Percentiles rank a stretch among this genome's conserved stretches.
Evolutionary conservation across 345 rosid genomes (phyloP).

Genomic region (Linum trigynum): DNA sequence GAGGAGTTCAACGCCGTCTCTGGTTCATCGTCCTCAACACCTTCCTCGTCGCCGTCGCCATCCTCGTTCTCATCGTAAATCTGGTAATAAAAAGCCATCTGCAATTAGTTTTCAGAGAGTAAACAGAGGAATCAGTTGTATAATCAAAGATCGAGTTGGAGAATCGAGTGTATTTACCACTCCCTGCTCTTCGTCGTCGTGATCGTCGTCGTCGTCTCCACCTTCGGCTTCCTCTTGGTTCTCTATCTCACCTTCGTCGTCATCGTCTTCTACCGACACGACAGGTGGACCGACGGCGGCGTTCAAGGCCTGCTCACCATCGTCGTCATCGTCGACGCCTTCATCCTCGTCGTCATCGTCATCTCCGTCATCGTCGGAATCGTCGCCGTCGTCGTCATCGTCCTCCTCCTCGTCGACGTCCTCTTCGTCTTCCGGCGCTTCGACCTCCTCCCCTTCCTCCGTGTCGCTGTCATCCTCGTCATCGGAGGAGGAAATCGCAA

Average conservation of each 20-base stretch:
- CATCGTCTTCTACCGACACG: neutral
- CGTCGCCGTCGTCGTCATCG: conserved; percentile 32
- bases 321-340: neutral
- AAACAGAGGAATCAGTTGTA: no score
- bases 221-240: neutral
- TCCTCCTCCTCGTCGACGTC: conserved; percentile 35
- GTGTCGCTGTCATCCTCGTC: conserved; percentile 12
- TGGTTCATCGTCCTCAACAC: conserved; percentile 39
- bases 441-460: conserved; percentile 14
- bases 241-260: neutral
- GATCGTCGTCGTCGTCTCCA: neutral
- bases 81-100: neutral
- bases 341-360: neutral
- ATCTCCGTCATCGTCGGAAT: neutral
- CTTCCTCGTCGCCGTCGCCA: conserved; percentile 15
- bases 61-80: neutral
- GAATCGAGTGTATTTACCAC: neutral
- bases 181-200: neutral
- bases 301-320: neutral
- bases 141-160: neutral
- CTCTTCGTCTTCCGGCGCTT: conserved; percentile 22
- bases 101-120: neutral
- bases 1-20: conserved; percentile 50
- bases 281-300: neutral
- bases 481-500: neutral